Evolutionary conservation across 2,329 filamentous ascomycete species (phyloP), one percentile per base, ranked within the genome.

Genomic region (Aureobasidium sp.): DNA sequence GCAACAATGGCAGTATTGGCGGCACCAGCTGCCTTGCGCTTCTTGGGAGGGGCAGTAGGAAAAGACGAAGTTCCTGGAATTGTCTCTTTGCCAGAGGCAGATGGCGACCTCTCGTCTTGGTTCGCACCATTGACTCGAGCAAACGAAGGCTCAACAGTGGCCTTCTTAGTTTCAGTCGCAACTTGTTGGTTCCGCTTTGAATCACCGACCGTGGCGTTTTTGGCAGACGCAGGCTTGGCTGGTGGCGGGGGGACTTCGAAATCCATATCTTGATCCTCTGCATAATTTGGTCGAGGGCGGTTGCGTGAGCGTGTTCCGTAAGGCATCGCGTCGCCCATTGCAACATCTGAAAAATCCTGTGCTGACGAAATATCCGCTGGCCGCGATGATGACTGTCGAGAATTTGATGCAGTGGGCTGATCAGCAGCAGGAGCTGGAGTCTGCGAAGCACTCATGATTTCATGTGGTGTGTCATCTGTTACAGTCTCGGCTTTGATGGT

Each of bases 301-400:
- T 95, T 95, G 73, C 94, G 88, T 67, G 92, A 96, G 69, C 92
- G 88, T 72, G 94, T 99, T 69, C 93, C 93, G 75, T 99, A 96
- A 50, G 85, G 86, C 67, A 84, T 85, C 54, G 87, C 46, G 40
- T 69, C 70, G 42, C 64, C 61, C 64, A 67, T 67, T 43, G 62
- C 64, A 46, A 60, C 64, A 57, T 72, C 70, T 11, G 55, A 49
- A 13, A 49, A 49, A 19, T 49, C 33, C 10, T 58, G 42, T 40
- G 43, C 33, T 15, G 43, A 58, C 9, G 31, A 19, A 10, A 3
- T 6, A 10, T 58, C 55, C 23, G 40, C 33, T 29, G 55, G 55
- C 25, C 55, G 55, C 8, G 55, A 38, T 47, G 55, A 58, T 47
- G 55, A 58, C 19, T 58, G 55, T 49, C 55, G 55, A 40, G 55